These are phyloP conservation scores for Leccinum cinnamomeum DNA, from an alignment of 1,284 basidiomycete genomes.

Conservation along the genomic window DNA sequence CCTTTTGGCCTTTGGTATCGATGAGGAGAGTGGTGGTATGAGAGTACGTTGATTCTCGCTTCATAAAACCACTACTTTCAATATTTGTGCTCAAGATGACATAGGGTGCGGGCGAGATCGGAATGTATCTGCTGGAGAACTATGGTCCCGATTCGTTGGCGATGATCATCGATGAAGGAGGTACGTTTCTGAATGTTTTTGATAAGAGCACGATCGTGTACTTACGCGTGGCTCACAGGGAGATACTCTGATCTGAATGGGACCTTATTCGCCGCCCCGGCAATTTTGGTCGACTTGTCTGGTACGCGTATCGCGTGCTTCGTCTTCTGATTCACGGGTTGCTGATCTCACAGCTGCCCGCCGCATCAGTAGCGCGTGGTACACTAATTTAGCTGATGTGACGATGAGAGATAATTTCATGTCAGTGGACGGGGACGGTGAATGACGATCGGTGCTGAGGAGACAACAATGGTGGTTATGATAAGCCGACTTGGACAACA, in stretches of 20 bases:
- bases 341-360: no score
- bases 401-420: no score
- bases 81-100: conserved; percentile 9
- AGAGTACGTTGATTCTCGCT: conserved; percentile 34
- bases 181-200: conserved; percentile 19
- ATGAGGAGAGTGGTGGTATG: conserved; percentile 60
- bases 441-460: no score
- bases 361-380: no score
- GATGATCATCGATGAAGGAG: conserved; percentile 55
- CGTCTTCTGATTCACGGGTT: no score
- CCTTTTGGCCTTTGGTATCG: conserved; percentile 65
- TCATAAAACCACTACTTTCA: neutral
- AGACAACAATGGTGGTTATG: no score
- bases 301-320: no score
- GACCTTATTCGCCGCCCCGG: conserved; percentile 47
- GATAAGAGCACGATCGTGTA: neutral
- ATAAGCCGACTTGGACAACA: no score
- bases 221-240: conserved; percentile 24
- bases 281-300: conserved; percentile 31
- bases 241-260: conserved; percentile 39
- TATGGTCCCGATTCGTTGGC: conserved; percentile 57
- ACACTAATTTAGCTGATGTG: no score
- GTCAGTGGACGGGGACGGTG: no score
- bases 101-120: conserved; percentile 51
- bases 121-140: conserved; percentile 44